Conservation (phyloP, 306 rosid species). For the Arachis stenosperma region DNA sequence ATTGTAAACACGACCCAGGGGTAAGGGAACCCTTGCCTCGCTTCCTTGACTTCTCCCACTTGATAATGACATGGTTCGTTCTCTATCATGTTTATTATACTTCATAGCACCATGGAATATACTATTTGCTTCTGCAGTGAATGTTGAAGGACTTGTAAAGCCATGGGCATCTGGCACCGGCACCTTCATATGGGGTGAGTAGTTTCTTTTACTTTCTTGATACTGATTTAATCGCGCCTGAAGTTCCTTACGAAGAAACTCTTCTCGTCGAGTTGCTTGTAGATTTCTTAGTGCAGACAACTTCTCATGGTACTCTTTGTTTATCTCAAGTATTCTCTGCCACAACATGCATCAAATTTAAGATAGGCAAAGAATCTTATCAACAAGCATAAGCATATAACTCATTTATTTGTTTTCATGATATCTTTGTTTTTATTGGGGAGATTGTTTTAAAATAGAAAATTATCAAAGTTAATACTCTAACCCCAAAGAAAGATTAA, state of each 20-base stretch:
- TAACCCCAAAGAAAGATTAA: not conserved
- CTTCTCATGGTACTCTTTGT: constrained; percentile 29
- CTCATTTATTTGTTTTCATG: not conserved
- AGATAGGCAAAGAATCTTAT: not conserved
- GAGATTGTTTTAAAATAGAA: not conserved
- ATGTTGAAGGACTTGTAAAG: constrained; percentile 15
- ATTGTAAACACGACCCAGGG: constrained; percentile 36
- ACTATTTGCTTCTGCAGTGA: constrained; percentile 17
- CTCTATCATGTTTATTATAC: constrained; percentile 16
- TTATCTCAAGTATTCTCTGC: constrained; percentile 41
- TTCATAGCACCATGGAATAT: constrained; percentile 22
- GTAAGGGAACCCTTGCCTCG: constrained; percentile 35
- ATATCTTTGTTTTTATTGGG: not conserved
- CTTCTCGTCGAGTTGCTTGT: constrained; percentile 36
- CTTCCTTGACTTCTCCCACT: constrained; percentile 27
- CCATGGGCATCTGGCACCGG: constrained; percentile 2
- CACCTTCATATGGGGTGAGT: not conserved
- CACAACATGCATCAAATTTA: not conserved
- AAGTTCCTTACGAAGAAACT: constrained; percentile 35
- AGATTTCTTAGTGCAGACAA: constrained; percentile 35
- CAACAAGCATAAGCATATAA: not conserved
- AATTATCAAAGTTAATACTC: too few species aligned
- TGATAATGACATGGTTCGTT: not conserved
- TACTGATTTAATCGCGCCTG: constrained; percentile 26
- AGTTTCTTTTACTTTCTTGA: constrained; percentile 19